These are phyloP conservation scores for Neurospora discreta DNA, from an alignment of 495 filamentous ascomycete genomes.

Conservation along the genomic window DNA sequence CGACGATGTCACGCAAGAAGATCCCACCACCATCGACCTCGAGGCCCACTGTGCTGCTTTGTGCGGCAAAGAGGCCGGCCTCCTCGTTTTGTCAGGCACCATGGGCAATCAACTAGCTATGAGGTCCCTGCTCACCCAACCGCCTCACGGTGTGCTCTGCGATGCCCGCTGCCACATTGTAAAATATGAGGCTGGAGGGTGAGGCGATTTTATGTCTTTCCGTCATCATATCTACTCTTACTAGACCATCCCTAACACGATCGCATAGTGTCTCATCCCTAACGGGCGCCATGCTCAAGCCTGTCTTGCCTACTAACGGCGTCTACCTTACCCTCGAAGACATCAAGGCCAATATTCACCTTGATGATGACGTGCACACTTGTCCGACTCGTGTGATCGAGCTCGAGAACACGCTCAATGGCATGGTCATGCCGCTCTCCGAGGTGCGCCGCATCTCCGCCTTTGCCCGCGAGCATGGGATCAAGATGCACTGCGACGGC, in stretches of 20 bases:
- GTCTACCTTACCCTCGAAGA: slow-evolving; percentile 68
- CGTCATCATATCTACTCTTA: background rate
- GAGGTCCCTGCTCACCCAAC: slow-evolving; percentile 54
- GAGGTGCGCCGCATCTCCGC: slow-evolving; percentile 55
- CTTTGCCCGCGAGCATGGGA: slow-evolving; percentile 55
- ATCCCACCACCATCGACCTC: slow-evolving; percentile 64
- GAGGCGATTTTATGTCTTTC: background rate
- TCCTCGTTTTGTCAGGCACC: slow-evolving; percentile 79
- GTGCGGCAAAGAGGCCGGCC: slow-evolving; percentile 57
- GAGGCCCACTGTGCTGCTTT: slow-evolving; percentile 58
- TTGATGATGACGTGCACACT: slow-evolving; percentile 41
- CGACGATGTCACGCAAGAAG: slow-evolving; percentile 80
- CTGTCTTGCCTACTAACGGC: slow-evolving; percentile 52
- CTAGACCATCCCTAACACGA: background rate
- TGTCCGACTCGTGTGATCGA: slow-evolving; percentile 72
- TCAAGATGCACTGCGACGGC: slow-evolving; percentile 75
- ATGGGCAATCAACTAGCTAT: slow-evolving; percentile 80
- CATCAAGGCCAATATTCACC: slow-evolving; percentile 41
- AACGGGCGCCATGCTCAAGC: slow-evolving; percentile 47
- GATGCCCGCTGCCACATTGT: slow-evolving; percentile 58
- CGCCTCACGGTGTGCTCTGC: slow-evolving; percentile 60
- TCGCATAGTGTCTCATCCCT: slow-evolving; percentile 39
- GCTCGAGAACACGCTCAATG: slow-evolving; percentile 76
- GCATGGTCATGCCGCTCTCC: slow-evolving; percentile 62
- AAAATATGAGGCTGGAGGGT: slow-evolving; percentile 63